Evolutionary conservation across 768 basidiomycete genomes (phyloP).

Genomic region (Phylloporus scabripes): DNA sequence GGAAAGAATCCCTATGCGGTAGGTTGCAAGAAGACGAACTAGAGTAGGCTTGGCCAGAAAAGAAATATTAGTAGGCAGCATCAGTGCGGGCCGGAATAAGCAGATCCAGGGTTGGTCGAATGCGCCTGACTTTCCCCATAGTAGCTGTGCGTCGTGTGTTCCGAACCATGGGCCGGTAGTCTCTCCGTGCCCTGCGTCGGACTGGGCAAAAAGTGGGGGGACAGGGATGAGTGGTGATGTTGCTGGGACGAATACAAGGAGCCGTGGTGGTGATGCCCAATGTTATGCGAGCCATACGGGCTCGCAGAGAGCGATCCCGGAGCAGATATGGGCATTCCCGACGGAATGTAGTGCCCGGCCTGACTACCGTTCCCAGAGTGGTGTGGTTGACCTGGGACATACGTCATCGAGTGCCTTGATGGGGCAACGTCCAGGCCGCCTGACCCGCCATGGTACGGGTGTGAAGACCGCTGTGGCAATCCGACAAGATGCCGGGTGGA

Average conservation of each 20-base stretch:
- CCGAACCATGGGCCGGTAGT: constrained; percentile 22
- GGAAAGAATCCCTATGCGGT: constrained; percentile 16
- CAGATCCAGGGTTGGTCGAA: constrained; percentile 23
- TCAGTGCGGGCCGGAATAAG: constrained; percentile 30
- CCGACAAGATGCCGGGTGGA: constrained; percentile 45
- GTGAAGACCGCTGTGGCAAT: constrained; percentile 33
- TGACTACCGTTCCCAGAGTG: constrained; percentile 36
- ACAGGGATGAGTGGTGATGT: constrained; percentile 26
- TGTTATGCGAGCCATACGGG: constrained; percentile 25
- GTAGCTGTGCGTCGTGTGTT: constrained; percentile 20
- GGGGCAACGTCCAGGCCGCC: constrained; percentile 24
- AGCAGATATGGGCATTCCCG: constrained; percentile 47
- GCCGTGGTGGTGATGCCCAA: constrained; percentile 26
- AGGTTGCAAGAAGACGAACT: constrained; percentile 30
- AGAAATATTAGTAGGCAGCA: too few species aligned
- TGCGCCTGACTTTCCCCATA: constrained; percentile 28
- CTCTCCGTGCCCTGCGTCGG: constrained; percentile 29
- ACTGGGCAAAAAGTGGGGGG: constrained; percentile 27
- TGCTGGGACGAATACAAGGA: constrained; percentile 30
- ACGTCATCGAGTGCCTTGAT: constrained; percentile 36
- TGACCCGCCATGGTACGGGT: constrained; percentile 24
- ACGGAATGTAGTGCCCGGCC: constrained; percentile 27
- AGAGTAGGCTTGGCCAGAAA: constrained; percentile 21
- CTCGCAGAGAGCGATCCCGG: constrained; percentile 45
- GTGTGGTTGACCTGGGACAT: constrained; percentile 36